phyloP scores from a whole-genome alignment of 306 rosid species.

The Vicia villosa region DNA sequence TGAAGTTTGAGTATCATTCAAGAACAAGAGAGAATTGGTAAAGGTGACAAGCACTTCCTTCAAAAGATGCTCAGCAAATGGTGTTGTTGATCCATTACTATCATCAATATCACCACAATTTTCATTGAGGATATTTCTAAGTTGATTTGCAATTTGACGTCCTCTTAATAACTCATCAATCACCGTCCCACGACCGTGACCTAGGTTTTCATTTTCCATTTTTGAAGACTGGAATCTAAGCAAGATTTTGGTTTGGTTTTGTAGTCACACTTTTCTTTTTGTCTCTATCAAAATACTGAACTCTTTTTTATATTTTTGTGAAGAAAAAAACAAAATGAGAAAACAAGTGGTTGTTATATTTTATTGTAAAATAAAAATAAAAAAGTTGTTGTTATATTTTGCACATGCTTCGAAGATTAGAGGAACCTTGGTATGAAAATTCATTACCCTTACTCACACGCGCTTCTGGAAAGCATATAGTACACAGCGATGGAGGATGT shows the following conservation, averaged over 20 bases:
- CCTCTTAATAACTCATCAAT: conserved; percentile 53
- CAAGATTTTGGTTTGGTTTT: background rate
- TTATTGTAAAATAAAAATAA: too few relatives aligned
- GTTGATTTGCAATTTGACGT: conserved; percentile 38
- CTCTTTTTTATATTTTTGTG: background rate
- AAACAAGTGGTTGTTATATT: background rate
- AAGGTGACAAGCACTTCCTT: conserved; percentile 46
- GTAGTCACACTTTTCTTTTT: background rate
- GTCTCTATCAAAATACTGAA: background rate
- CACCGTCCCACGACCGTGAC: conserved; percentile 6
- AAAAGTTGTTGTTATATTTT: background rate
- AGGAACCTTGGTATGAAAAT: conserved; percentile 44
- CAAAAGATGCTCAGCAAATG: conserved; percentile 44
- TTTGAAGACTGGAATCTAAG: background rate
- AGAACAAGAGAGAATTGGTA: conserved; percentile 41
- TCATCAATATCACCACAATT: background rate
- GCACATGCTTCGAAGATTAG: conserved; percentile 35
- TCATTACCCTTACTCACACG: background rate
- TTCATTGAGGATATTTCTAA: conserved; percentile 28
- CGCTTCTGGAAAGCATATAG: accelerated
- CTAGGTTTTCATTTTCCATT: conserved; percentile 20
- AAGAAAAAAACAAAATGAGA: background rate
- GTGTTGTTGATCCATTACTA: background rate
- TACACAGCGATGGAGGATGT: accelerated
- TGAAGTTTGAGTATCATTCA: conserved; percentile 19